Percentiles rank a stretch among this genome's conserved stretches.
phyloP scores from a whole-genome alignment of 2,329 filamentous ascomycete genomes.

The Phialemoniopsis sp. region DNA sequence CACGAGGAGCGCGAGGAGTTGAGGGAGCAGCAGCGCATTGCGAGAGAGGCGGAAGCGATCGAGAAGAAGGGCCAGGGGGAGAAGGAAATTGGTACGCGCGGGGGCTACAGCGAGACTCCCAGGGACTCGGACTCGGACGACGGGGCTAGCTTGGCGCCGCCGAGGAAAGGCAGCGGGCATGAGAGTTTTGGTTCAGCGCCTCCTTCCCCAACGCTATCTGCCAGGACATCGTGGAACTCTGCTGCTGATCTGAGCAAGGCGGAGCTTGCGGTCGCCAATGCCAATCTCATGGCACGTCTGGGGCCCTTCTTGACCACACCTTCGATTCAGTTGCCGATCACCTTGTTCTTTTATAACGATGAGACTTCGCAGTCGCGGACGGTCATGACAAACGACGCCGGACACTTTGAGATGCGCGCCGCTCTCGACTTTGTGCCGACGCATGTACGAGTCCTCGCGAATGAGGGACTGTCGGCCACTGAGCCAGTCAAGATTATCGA shows the following conservation, averaged over 20 bases:
- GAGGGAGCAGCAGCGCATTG: constrained; percentile 61
- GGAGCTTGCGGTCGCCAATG: constrained; percentile 76
- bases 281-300: constrained; percentile 81
- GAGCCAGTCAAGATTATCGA: constrained; percentile 76
- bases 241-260: constrained; percentile 62
- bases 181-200: constrained; percentile 26
- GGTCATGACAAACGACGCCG: constrained; percentile 79
- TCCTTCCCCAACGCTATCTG: constrained; percentile 35
- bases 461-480: constrained; percentile 76
- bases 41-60: constrained; percentile 72
- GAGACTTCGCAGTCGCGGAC: constrained; percentile 77
- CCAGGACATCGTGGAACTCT: constrained; percentile 26
- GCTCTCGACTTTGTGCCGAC: constrained; percentile 88
- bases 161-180: not conserved
- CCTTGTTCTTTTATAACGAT: constrained; percentile 93
- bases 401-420: constrained; percentile 80
- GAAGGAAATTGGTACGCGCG: constrained; percentile 64
- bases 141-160: constrained; percentile 26
- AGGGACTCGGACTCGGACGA: constrained; percentile 37
- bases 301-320: constrained; percentile 88
- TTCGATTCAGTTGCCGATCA: constrained; percentile 72
- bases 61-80: constrained; percentile 68
- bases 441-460: constrained; percentile 81
- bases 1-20: constrained; percentile 42
- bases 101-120: constrained; percentile 69